These are phyloP conservation scores for Amauroascus niger DNA, from an alignment of 2,329 filamentous ascomycete genomes.

Conservation along the genomic window DNA sequence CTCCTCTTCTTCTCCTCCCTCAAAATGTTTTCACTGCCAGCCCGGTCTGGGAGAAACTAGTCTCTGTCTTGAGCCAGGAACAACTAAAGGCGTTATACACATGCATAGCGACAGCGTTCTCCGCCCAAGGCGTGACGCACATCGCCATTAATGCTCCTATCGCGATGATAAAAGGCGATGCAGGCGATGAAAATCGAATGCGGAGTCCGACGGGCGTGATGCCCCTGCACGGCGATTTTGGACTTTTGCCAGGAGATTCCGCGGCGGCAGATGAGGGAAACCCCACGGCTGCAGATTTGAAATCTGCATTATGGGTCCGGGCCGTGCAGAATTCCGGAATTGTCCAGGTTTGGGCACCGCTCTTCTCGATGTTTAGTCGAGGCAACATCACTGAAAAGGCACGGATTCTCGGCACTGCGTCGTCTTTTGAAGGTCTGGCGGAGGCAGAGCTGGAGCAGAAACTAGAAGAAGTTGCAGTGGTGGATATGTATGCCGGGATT, in stretches of 20 bases:
- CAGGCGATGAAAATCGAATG: conserved; percentile 55
- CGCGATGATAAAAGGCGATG: conserved; percentile 25
- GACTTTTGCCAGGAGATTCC: conserved; percentile 33
- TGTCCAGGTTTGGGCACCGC: conserved; percentile 73
- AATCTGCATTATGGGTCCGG: conserved; percentile 64
- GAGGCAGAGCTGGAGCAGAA: conserved; percentile 22
- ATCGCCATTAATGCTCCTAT: conserved; percentile 53
- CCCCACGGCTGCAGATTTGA: conserved; percentile 47
- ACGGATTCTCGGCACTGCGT: conserved; percentile 49
- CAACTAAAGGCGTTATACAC: conserved; percentile 34
- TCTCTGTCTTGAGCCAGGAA: conserved; percentile 16
- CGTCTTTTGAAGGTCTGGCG: conserved; percentile 28
- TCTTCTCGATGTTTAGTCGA: conserved; percentile 88
- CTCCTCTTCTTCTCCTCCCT: conserved; percentile 49
- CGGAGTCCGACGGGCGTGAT: conserved; percentile 62
- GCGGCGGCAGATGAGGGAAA: conserved; percentile 15
- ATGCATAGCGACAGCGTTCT: conserved; percentile 35
- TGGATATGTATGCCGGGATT: conserved; percentile 86
- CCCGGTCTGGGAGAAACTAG: conserved; percentile 24
- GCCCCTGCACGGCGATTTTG: conserved; percentile 67
- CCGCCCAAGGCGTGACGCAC: conserved; percentile 39
- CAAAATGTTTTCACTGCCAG: conserved; percentile 36
- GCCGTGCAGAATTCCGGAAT: conserved; percentile 69
- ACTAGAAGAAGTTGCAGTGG: conserved; percentile 32
- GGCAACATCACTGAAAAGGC: conserved; percentile 87